These are phyloP conservation scores for Coprinellus aureogranulatus DNA, from an alignment of 768 basidiomycete species.

Conservation along the genomic window DNA sequence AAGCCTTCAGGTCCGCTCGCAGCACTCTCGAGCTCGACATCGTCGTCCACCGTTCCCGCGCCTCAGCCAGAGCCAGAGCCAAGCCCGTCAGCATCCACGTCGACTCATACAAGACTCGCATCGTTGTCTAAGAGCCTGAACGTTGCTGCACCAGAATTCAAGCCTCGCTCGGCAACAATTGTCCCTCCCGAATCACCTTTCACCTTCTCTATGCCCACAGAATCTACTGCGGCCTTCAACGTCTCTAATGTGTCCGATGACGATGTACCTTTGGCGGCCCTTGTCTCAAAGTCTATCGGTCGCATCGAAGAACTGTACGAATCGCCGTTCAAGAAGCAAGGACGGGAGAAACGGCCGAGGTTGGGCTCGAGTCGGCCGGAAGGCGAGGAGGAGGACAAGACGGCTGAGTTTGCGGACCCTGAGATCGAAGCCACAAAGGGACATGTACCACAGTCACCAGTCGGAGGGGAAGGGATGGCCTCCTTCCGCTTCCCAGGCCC, in stretches of 20 bases:
- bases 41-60: conserved; percentile 6
- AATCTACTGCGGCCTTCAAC: conserved; percentile 23
- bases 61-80: not conserved
- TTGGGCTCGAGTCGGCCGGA: conserved; percentile 39
- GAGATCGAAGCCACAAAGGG: not conserved
- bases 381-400: not conserved
- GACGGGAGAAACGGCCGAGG: conserved; percentile 77
- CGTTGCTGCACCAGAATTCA: conserved; percentile 77
- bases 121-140: conserved; percentile 72
- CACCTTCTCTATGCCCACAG: conserved; percentile 61
- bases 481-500: conserved; percentile 70
- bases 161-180: conserved; percentile 44
- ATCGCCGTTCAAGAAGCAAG: conserved; percentile 55
- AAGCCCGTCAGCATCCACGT: not conserved
- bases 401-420: not conserved
- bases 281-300: not conserved
- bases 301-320: not conserved
- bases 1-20: conserved; percentile 10
- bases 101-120: conserved; percentile 40
- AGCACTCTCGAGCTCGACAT: conserved; percentile 16
- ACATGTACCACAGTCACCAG: conserved; percentile 15
- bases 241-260: conserved; percentile 21
- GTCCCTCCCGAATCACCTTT: conserved; percentile 33
- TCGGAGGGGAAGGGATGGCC: conserved; percentile 62
- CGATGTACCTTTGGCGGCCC: conserved; percentile 17